phyloP scores from a whole-genome alignment of 176 grass and related monocot genomes.

The Cenchrus americanus region DNA sequence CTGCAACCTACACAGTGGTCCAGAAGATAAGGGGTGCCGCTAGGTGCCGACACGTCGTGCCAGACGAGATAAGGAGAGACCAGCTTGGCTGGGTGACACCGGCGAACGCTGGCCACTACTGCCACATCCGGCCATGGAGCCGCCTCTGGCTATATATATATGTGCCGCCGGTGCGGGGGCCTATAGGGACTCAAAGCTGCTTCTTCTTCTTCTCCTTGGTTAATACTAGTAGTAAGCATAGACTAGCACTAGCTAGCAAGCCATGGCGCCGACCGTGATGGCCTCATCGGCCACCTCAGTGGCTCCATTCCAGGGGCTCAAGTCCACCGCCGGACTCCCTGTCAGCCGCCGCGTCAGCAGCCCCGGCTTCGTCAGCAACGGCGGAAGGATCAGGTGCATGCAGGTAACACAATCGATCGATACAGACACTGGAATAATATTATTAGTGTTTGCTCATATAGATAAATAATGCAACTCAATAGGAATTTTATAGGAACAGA shows the following conservation, averaged over 20 bases:
- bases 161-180: not conserved
- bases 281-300: conserved; percentile 54
- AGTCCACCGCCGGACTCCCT: conserved; percentile 45
- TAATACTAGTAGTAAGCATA: not conserved
- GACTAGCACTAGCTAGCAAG: not conserved
- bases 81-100: not conserved
- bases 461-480: not conserved
- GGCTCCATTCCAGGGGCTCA: conserved; percentile 62
- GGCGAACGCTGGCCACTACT: not conserved
- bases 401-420: conserved; percentile 29
- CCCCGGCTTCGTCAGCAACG: conserved; percentile 57
- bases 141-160: not conserved
- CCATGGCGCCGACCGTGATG: conserved; percentile 69
- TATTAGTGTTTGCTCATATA: not conserved
- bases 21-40: not conserved
- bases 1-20: too few relatives aligned
- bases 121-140: not conserved
- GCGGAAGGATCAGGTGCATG: conserved; percentile 76
- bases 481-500: not conserved
- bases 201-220: not conserved
- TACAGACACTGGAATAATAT: too few relatives aligned
- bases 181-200: not conserved
- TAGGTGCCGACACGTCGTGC: not conserved
- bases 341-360: conserved; percentile 34
- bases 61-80: not conserved